Percentiles rank a stretch among this genome's conserved stretches.
phyloP scores from a whole-genome alignment of 106 monocot genomes.

The Allium fistulosum region DNA sequence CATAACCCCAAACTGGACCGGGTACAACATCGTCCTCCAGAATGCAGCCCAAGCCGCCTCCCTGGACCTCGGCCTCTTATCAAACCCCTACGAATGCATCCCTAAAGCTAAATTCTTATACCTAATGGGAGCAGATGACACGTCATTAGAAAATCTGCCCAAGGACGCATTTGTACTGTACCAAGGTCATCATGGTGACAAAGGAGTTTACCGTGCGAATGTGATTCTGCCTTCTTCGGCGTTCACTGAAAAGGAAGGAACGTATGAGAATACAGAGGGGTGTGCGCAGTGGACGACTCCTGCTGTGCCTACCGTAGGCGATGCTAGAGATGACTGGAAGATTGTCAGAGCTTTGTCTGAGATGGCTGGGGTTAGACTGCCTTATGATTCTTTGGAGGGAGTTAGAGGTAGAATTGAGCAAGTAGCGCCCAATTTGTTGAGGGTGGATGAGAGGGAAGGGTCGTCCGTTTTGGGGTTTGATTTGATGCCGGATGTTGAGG shows the following conservation, averaged over 20 bases:
- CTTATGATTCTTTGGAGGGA: constrained; percentile 61
- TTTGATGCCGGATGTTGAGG: constrained; percentile 42
- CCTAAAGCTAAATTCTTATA: constrained; percentile 76
- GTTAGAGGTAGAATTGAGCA: constrained; percentile 51
- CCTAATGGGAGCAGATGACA: constrained; percentile 92
- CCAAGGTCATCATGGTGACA: constrained; percentile 97
- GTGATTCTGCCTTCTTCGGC: constrained; percentile 80
- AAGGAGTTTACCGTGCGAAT: constrained; percentile 87
- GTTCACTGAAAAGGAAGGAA: constrained; percentile 98
- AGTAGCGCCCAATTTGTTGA: constrained; percentile 80
- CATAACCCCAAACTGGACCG: constrained; percentile 67
- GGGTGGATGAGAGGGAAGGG: constrained; percentile 76
- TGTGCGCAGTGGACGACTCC: constrained; percentile 88
- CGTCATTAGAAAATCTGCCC: constrained; percentile 47
- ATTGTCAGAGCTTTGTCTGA: constrained; percentile 87
- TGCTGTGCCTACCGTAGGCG: constrained; percentile 92
- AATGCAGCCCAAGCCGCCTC: constrained; percentile 94
- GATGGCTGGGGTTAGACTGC: constrained; percentile 66
- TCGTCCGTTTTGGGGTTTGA: constrained; percentile 29
- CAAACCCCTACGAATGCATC: constrained; percentile 38
- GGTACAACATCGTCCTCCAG: constrained; percentile 72
- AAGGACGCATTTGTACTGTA: constrained; percentile 93
- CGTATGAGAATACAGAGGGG: constrained; percentile 93
- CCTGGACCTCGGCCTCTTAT: constrained; percentile 80
- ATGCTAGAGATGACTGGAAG: constrained; percentile 99